Evolutionary conservation across 2,329 filamentous ascomycete species (phyloP), one percentile per base, ranked within the genome.

Genomic region (Magnaporthiopsis incrustans): DNA sequence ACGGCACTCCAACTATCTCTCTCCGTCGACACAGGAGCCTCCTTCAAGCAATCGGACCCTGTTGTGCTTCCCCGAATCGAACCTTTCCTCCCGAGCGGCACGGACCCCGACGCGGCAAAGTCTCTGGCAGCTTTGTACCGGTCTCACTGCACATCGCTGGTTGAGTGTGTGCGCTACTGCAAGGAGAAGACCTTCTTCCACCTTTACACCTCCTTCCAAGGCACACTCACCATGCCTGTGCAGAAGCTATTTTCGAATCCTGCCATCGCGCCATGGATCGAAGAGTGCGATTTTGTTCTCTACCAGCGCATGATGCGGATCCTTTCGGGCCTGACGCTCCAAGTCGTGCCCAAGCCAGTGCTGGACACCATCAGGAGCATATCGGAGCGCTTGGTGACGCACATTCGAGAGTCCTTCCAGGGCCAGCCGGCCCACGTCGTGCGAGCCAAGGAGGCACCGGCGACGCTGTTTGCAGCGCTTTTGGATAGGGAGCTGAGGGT

Each of bases 291-390:
- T 74, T 96, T 95, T 77, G 83, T 94, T 44, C 90, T 97, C 78
- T 99, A 99, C 73, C 92, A 98, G 74, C 92, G 93, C 69, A 97
- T 98, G 90, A 92, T 97, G 78, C 88, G 89, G 63, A 96, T 97
- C 66, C 87, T 98, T 57, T 90, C 91, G 1, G 87, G 89, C n/a
- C 81, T 98, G 57, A 95, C 92, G 4, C 82, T 97, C 10, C 93
- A 98, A 74, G 93, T 97, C 18, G 89, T 96, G 4, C 95, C 95
- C 1, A 91, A 93, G 65, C 84, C 89, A 4, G 93, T 98, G 8
- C 81, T 97, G 65, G 91, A 93, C 70, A 92, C 93, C 2, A 84
- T 99, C 38, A 87, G 91, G 69, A 94, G 88, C 69, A 96, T 99
- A 65, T 93, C 92, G 1, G 88, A 91, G 70, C 85, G 85, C 59